Conservation (phyloP, 2,329 filamentous ascomycete genomes). For the Madurella fahalii region DNA sequence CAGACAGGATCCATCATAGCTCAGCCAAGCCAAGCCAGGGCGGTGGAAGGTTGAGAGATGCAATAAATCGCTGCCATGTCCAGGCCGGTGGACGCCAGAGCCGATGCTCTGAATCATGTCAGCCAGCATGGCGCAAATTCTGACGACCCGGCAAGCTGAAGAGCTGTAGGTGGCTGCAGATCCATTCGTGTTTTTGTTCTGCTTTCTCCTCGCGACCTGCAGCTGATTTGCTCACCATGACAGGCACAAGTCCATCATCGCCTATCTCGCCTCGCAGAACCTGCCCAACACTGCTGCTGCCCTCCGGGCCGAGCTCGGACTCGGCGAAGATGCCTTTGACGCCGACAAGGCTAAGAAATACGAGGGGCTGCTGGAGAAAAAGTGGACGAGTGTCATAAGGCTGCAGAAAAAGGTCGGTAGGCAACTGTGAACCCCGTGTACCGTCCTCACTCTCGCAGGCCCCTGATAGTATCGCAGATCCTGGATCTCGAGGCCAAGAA, state of each 20-base stretch:
- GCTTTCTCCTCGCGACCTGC: neutral
- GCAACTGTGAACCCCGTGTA: slow-evolving; percentile 5
- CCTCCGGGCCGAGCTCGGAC: slow-evolving; percentile 68
- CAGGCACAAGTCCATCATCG: slow-evolving; percentile 91
- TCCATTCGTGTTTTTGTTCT: neutral
- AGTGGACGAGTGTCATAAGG: slow-evolving; percentile 95
- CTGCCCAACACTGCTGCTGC: slow-evolving; percentile 65
- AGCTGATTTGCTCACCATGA: slow-evolving; percentile 6
- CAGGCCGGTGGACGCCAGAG: neutral
- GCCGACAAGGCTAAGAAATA: slow-evolving; percentile 85
- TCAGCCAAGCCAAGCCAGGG: neutral
- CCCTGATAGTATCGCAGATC: slow-evolving; percentile 52
- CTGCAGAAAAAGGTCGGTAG: slow-evolving; percentile 80
- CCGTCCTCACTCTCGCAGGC: neutral
- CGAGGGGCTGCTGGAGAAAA: slow-evolving; percentile 90
- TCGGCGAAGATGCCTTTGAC: slow-evolving; percentile 68
- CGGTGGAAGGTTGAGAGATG: neutral
- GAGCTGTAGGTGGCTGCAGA: slow-evolving; percentile 63
- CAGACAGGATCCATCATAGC: neutral
- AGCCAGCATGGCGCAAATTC: slow-evolving; percentile 62
- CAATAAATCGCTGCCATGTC: neutral
- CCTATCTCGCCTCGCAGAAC: slow-evolving; percentile 73
- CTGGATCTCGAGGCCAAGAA: slow-evolving; percentile 84
- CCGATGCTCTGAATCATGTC: neutral
- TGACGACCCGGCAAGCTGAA: slow-evolving; percentile 77